phyloP scores from a whole-genome alignment of 2,329 filamentous ascomycete genomes.

The Ceratocystis lukuohia region DNA sequence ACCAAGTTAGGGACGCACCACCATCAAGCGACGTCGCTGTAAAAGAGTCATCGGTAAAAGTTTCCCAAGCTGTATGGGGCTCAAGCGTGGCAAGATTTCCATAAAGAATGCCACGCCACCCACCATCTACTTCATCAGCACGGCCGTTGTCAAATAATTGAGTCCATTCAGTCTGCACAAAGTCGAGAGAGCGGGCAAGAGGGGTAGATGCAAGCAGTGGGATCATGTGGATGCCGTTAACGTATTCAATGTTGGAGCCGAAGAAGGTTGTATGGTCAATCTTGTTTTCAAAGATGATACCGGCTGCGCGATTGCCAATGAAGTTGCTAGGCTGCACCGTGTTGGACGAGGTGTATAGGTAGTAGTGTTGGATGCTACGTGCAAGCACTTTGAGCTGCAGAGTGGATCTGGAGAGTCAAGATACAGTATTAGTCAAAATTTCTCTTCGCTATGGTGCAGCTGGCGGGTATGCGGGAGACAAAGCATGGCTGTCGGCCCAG shows the following conservation, averaged over 20 bases:
- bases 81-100: conserved; percentile 71
- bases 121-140: conserved; percentile 51
- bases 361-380: conserved; percentile 64
- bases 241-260: conserved; percentile 55
- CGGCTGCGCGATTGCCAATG: conserved; percentile 60
- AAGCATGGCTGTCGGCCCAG: background rate
- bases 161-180: conserved; percentile 74
- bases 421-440: background rate
- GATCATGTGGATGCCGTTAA: conserved; percentile 73
- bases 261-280: conserved; percentile 89
- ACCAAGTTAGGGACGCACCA: conserved; percentile 75
- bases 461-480: background rate
- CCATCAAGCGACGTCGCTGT: conserved; percentile 61
- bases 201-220: conserved; percentile 57
- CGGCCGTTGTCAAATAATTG: conserved; percentile 59
- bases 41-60: conserved; percentile 57
- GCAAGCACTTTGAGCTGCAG: conserved; percentile 70
- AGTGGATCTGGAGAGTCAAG: conserved; percentile 42
- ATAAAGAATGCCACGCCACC: conserved; percentile 77
- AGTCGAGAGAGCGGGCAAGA: conserved; percentile 51
- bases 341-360: conserved; percentile 62
- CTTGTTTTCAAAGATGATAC: conserved; percentile 85
- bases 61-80: conserved; percentile 54
- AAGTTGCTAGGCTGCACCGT: conserved; percentile 59
- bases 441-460: too few species aligned